phyloP scores from a whole-genome alignment of 2,329 filamentous ascomycete genomes.

The Ophiosphaerella herpotricha region DNA sequence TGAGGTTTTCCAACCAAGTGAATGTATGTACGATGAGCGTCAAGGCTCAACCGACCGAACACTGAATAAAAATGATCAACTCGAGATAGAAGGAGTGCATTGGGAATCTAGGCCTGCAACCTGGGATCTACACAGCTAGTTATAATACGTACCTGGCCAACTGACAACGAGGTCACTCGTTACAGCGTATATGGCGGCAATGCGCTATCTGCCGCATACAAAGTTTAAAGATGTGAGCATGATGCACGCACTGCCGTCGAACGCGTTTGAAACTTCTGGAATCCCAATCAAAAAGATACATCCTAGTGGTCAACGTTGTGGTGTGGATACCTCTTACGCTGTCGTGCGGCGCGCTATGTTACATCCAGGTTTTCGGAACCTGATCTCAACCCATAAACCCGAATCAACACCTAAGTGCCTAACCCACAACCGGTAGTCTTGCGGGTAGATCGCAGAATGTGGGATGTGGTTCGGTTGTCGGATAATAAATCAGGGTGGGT shows the following conservation, averaged over 20 bases:
- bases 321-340: neutral
- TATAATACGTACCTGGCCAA: no score
- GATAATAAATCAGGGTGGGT: no score
- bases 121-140: no score
- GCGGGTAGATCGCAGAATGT: neutral
- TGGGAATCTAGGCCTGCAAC: no score
- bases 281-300: neutral
- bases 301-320: neutral
- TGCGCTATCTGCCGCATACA: neutral
- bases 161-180: no score
- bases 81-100: neutral
- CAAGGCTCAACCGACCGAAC: neutral
- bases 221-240: neutral
- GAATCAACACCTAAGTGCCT: no score
- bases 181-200: neutral
- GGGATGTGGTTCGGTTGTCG: neutral
- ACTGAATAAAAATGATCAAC: neutral
- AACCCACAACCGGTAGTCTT: no score
- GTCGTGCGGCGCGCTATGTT: conserved; percentile 13
- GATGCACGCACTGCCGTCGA: neutral
- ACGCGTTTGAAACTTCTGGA: conserved; percentile 4
- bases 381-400: conserved; percentile 5
- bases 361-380: conserved; percentile 14
- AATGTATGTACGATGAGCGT: neutral
- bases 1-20: conserved; percentile 7